Conservation (phyloP, 768 basidiomycete species). For the Cyathus striatus region DNA sequence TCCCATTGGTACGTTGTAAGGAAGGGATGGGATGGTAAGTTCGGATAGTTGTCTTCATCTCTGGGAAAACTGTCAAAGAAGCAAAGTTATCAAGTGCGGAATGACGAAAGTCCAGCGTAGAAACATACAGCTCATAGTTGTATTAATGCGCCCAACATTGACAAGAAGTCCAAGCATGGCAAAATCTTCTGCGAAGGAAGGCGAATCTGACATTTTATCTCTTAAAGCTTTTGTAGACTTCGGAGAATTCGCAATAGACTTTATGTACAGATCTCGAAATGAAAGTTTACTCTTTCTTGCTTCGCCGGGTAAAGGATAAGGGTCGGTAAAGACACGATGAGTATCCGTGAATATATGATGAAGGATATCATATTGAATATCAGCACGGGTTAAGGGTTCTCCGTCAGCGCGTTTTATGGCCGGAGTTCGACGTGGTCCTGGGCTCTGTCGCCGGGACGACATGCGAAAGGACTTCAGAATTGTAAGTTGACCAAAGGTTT, state of each 20-base stretch:
- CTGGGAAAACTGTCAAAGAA: conserved; percentile 56
- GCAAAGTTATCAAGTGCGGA: conserved; percentile 4
- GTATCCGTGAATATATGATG: conserved; percentile 69
- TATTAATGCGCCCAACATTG: conserved; percentile 78
- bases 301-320: conserved; percentile 19
- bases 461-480: too few relatives aligned
- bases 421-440: conserved; percentile 32
- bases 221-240: conserved; percentile 69
- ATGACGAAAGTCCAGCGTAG: conserved; percentile 6
- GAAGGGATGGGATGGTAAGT: conserved; percentile 77
- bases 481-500: too few relatives aligned
- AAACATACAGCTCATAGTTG: conserved; percentile 75
- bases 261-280: conserved; percentile 61
- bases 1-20: conserved; percentile 62
- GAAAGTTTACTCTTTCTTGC: conserved; percentile 27
- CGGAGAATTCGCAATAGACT: conserved; percentile 46
- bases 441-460: conserved; percentile 36
- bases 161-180: conserved; percentile 71
- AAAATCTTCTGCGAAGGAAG: conserved; percentile 60
- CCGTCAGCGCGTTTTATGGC: conserved; percentile 56
- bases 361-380: conserved; percentile 80
- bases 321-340: conserved; percentile 49
- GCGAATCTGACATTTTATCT: conserved; percentile 62
- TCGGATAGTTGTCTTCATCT: conserved; percentile 73
- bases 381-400: conserved; percentile 59